Evolutionary conservation across 176 grass and related monocot genomes (phyloP).

Genomic region (Cenchrus fungigraminus): DNA sequence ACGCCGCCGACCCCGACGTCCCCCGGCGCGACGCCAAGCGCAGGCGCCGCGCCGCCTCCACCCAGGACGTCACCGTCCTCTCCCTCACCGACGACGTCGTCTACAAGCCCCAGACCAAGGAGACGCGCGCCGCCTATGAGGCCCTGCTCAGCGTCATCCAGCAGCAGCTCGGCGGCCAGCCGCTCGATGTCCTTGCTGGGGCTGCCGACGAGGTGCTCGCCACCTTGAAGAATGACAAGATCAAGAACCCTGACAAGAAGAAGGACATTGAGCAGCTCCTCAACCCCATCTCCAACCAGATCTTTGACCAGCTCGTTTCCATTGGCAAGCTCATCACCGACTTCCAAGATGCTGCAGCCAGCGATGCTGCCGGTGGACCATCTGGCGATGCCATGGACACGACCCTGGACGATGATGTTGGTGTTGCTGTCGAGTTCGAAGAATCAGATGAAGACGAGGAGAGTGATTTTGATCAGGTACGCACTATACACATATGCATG

Average conservation of each 20-base stretch:
- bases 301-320: slow-evolving; percentile 87
- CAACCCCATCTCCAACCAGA: slow-evolving; percentile 66
- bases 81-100: slow-evolving; percentile 74
- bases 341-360: slow-evolving; percentile 58
- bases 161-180: slow-evolving; percentile 83
- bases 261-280: slow-evolving; percentile 94
- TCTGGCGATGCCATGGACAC: slow-evolving; percentile 51
- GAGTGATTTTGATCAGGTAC: slow-evolving; percentile 88
- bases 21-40: slow-evolving; percentile 68
- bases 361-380: slow-evolving; percentile 32
- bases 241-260: slow-evolving; percentile 87
- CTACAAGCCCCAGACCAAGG: slow-evolving; percentile 92
- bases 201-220: slow-evolving; percentile 77
- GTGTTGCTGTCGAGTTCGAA: slow-evolving; percentile 93
- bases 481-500: neutral
- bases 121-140: slow-evolving; percentile 93
- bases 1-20: slow-evolving; percentile 44
- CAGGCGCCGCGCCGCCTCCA: slow-evolving; percentile 42
- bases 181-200: slow-evolving; percentile 73
- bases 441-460: slow-evolving; percentile 88
- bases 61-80: slow-evolving; percentile 67
- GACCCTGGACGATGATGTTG: slow-evolving; percentile 74
- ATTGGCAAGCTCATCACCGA: slow-evolving; percentile 84
- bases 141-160: slow-evolving; percentile 83
- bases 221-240: slow-evolving; percentile 80